These are phyloP conservation scores for Oryza coarctata DNA, from an alignment of 176 grass and related monocot genomes.

Conservation along the genomic window DNA sequence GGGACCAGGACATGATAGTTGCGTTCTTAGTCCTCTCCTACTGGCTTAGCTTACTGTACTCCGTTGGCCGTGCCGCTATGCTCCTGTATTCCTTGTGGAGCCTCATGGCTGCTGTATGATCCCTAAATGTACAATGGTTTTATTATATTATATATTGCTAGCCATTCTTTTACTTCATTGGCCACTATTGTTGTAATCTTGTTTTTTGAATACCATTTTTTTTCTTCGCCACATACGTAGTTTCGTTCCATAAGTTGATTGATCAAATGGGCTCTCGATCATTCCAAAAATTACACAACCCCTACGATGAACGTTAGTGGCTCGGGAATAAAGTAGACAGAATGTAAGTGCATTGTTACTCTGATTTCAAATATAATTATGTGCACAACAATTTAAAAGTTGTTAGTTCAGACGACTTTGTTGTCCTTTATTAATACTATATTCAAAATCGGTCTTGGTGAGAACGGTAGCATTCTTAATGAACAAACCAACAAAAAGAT, in stretches of 20 bases:
- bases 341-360: too few species aligned
- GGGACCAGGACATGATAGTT: background rate
- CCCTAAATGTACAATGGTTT: slow-evolving; percentile 23
- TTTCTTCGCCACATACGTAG: background rate
- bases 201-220: background rate
- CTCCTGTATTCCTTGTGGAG: slow-evolving; percentile 9
- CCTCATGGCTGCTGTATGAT: slow-evolving; percentile 32
- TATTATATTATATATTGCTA: slow-evolving; percentile 26
- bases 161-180: slow-evolving; percentile 45
- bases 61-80: slow-evolving; percentile 16
- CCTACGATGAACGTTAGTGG: too few species aligned
- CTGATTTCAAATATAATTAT: too few species aligned
- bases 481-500: too few species aligned
- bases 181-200: background rate
- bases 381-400: too few species aligned
- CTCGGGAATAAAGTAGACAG: too few species aligned
- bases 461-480: too few species aligned
- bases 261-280: background rate
- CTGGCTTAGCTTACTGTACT: slow-evolving; percentile 27
- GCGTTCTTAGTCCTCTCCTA: background rate
- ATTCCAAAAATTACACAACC: slow-evolving; percentile 24
- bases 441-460: too few species aligned
- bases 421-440: too few species aligned
- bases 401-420: too few species aligned
- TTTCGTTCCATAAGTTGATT: background rate